phyloP scores from a whole-genome alignment of 257 asterid genomes.

The Plantago ovata region DNA sequence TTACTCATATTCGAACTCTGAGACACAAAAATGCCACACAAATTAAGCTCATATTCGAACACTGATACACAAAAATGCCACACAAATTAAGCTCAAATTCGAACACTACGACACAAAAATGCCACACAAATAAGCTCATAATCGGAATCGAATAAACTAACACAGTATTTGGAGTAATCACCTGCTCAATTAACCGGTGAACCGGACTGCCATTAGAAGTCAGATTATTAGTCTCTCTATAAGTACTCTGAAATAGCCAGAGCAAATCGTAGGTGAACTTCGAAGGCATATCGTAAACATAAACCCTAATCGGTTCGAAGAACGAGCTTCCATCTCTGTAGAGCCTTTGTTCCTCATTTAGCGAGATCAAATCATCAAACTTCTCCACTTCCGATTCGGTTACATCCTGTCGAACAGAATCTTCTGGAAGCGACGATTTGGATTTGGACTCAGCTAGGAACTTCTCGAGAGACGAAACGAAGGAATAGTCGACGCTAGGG shows the following conservation, averaged over 20 bases:
- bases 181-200: slow-evolving; percentile 92
- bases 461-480: slow-evolving; percentile 73
- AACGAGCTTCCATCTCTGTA: slow-evolving; percentile 33
- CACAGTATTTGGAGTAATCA: slow-evolving; percentile 15
- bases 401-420: slow-evolving; percentile 33
- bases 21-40: slow-evolving; percentile 20
- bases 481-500: slow-evolving; percentile 70
- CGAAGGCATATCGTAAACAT: slow-evolving; percentile 86
- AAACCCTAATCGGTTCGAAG: slow-evolving; percentile 54
- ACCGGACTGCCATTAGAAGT: slow-evolving; percentile 98
- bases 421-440: slow-evolving; percentile 31
- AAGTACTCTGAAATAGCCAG: slow-evolving; percentile 58
- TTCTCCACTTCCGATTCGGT: slow-evolving; percentile 35
- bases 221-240: slow-evolving; percentile 62
- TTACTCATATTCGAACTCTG: slow-evolving; percentile 94
- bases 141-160: background rate
- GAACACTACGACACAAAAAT: too few relatives aligned
- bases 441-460: slow-evolving; percentile 42
- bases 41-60: too few relatives aligned
- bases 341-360: slow-evolving; percentile 51
- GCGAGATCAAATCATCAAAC: slow-evolving; percentile 55
- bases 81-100: too few relatives aligned
- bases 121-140: background rate
- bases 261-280: slow-evolving; percentile 93
- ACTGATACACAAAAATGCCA: slow-evolving; percentile 46